Evolutionary conservation across 1,284 basidiomycete species (phyloP).

Genomic region (Sporisorium exsertum): DNA sequence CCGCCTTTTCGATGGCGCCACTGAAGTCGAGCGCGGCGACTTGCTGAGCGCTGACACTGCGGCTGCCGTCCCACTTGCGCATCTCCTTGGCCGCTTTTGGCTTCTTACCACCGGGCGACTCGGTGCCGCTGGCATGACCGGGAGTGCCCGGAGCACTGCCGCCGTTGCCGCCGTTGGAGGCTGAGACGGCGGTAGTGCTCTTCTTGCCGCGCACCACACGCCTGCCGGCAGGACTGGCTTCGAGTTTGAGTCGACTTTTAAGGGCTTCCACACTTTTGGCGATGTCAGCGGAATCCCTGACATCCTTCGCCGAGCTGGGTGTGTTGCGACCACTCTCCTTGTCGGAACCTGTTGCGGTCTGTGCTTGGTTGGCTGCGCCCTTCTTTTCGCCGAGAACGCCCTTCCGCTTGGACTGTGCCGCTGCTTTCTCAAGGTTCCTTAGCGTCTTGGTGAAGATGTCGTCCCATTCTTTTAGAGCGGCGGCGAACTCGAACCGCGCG

Average conservation of each 20-base stretch:
- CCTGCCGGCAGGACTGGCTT: slow-evolving; percentile 74
- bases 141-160: slow-evolving; percentile 73
- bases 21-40: slow-evolving; percentile 90
- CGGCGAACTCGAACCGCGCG: slow-evolving; percentile 74
- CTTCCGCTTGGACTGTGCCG: slow-evolving; percentile 71
- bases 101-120: slow-evolving; percentile 66
- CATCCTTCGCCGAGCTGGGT: slow-evolving; percentile 49
- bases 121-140: slow-evolving; percentile 37
- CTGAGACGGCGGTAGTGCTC: slow-evolving; percentile 67
- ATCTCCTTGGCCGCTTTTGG: slow-evolving; percentile 80
- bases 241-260: slow-evolving; percentile 77
- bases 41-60: slow-evolving; percentile 80
- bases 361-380: slow-evolving; percentile 30
- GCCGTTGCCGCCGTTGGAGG: slow-evolving; percentile 70
- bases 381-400: slow-evolving; percentile 50
- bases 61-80: slow-evolving; percentile 88
- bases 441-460: slow-evolving; percentile 81
- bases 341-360: slow-evolving; percentile 35
- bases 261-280: slow-evolving; percentile 90
- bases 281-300: slow-evolving; percentile 87
- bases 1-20: slow-evolving; percentile 74
- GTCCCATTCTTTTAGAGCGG: slow-evolving; percentile 85
- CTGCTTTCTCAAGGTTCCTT: slow-evolving; percentile 80
- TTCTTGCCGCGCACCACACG: slow-evolving; percentile 72
- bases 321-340: slow-evolving; percentile 48